These are phyloP conservation scores for Sporisorium graminicola DNA, from an alignment of 1,284 basidiomycete genomes.

Conservation along the genomic window DNA sequence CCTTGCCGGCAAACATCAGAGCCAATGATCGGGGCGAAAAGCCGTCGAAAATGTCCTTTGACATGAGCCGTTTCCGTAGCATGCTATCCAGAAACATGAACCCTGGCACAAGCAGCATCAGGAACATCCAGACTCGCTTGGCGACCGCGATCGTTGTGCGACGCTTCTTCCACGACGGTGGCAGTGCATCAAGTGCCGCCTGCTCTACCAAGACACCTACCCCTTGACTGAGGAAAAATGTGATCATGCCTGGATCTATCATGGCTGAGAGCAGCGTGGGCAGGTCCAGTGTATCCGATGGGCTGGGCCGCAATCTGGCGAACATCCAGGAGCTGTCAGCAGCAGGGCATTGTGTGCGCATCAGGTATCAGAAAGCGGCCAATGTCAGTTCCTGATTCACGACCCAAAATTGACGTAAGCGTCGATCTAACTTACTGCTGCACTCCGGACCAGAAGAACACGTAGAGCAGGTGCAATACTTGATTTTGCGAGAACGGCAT, in stretches of 20 bases:
- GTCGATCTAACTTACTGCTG: constrained; percentile 29
- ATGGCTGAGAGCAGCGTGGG: constrained; percentile 11
- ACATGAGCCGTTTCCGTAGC: constrained; percentile 24
- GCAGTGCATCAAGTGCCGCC: constrained; percentile 26
- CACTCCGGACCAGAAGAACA: constrained; percentile 46
- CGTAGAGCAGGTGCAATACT: constrained; percentile 30
- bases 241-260: constrained; percentile 37
- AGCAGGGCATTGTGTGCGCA: background rate
- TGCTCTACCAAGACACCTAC: constrained; percentile 28
- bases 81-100: constrained; percentile 33
- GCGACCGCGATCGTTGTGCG: constrained; percentile 3
- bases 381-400: background rate
- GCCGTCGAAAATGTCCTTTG: constrained; percentile 33
- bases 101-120: constrained; percentile 26
- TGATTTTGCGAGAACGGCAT: constrained; percentile 18
- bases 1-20: constrained; percentile 34
- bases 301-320: constrained; percentile 15
- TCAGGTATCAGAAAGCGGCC: background rate
- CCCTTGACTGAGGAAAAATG: constrained; percentile 40
- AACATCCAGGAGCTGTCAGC: constrained; percentile 34
- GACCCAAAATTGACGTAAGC: background rate
- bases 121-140: constrained; percentile 34
- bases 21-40: constrained; percentile 17
- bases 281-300: background rate
- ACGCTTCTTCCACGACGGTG: constrained; percentile 22